Base-by-base conservation (phyloP, 108 stramenopile genomes). In the Stephanodiscus triporus region DNA sequence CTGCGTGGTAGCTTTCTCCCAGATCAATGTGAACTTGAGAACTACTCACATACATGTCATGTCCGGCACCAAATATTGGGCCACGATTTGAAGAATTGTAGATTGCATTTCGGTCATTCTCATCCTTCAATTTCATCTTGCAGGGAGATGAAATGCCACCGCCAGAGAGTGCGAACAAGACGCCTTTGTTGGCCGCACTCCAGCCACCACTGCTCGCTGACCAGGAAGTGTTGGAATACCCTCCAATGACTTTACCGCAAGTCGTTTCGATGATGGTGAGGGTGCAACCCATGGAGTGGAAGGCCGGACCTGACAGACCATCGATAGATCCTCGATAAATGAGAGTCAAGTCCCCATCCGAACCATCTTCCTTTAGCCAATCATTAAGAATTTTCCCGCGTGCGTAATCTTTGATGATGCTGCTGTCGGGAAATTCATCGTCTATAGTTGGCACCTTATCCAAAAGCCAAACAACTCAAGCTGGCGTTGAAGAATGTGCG, bases 321-420 rank as follows among this genome's bases (percentile, higher is more conserved):
- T 77, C 69, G 9, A 61, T 37, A 30, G 69, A 71, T 9, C 48
- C 51, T 27, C 70, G 69, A 47, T 77, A 72, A 6, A 77, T 69
- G 10, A 77, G 63, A 24, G 6, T 32, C 11, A 76, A 24, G 4
- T 76, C 42, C 0, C 56, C n/a, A n/a, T n/a, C n/a, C n/a, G n/a
- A n/a, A n/a, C n/a, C n/a, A n/a, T n/a, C n/a, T n/a, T n/a, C n/a
- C n/a, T 58, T 17, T 8, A 77, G 61, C 76, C 68, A 77, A 57
- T 55, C 34, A 2, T 53, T 37, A 38, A 77, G 68, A 0, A 40
- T 17, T 36, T 32, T 20, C 6, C 9, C 11, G 23, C n/a, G n/a
- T 69, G 24, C 10, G n/a, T n/a, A n/a, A n/a, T n/a, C n/a, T n/a
- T n/a, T n/a, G n/a, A n/a, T n/a, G n/a, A n/a, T n/a, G n/a, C 53